Percentiles rank a stretch among this genome's conserved stretches.
These are phyloP conservation scores for Trypanosoma melophagium DNA, from an alignment of 208 protist genomes.

Conservation along the genomic window DNA sequence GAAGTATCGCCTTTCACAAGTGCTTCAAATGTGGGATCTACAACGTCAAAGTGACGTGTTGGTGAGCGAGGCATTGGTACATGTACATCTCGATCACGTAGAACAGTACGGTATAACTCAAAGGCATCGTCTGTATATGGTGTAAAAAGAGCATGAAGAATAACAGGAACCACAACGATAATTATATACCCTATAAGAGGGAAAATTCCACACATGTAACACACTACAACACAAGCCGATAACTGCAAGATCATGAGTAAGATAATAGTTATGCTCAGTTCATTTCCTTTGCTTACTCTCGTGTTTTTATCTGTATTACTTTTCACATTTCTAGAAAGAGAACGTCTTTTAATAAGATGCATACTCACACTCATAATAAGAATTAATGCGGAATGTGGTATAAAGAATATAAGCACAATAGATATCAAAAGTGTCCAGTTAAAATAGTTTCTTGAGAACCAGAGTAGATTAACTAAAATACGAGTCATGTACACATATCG, in stretches of 20 bases:
- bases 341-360: slow-evolving; percentile 15
- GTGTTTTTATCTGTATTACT: not conserved
- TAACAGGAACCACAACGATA: slow-evolving; percentile 13
- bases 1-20: not conserved
- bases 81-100: slow-evolving; percentile 14
- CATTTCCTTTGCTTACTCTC: not conserved
- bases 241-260: slow-evolving; percentile 17
- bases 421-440: slow-evolving; percentile 24
- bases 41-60: slow-evolving; percentile 15
- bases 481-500: slow-evolving; percentile 22
- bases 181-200: slow-evolving; percentile 18
- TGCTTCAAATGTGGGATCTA: slow-evolving; percentile 27
- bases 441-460: slow-evolving; percentile 42
- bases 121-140: slow-evolving; percentile 42
- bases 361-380: slow-evolving; percentile 11
- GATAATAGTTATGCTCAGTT: not conserved
- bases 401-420: slow-evolving; percentile 7
- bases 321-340: not conserved
- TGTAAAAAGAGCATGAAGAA: slow-evolving; percentile 38
- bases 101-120: slow-evolving; percentile 22
- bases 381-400: slow-evolving; percentile 17
- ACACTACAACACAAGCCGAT: slow-evolving; percentile 19
- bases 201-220: slow-evolving; percentile 27
- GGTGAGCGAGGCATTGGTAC: slow-evolving; percentile 27
- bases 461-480: slow-evolving; percentile 37